phyloP scores from a whole-genome alignment of 108 stramenopile genomes.

The Cylindrotheca closterium region DNA sequence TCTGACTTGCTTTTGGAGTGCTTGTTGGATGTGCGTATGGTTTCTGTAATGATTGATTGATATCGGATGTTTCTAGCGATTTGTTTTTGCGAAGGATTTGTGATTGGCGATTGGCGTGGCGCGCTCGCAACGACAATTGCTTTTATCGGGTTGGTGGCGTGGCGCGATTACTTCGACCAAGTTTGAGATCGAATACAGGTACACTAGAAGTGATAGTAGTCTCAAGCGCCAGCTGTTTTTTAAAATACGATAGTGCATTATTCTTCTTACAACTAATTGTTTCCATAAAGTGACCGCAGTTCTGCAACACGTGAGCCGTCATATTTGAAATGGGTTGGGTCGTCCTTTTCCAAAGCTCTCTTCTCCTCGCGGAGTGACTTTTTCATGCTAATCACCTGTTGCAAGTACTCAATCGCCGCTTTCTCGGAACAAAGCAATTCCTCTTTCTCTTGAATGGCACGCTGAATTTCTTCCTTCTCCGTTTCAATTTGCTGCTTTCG shows the following conservation, averaged over 20 bases:
- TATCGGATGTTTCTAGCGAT: neutral
- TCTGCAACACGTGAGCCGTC: too few relatives aligned
- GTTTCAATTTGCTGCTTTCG: neutral
- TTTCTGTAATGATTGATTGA: neutral
- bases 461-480: conserved; percentile 11
- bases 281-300: neutral
- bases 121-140: neutral
- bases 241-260: neutral
- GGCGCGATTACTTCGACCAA: neutral
- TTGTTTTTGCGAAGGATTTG: neutral
- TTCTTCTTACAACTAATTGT: neutral
- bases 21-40: neutral
- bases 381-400: conserved; percentile 4
- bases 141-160: neutral
- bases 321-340: neutral
- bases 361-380: conserved; percentile 8
- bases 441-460: conserved; percentile 16
- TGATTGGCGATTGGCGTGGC: neutral
- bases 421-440: conserved; percentile 8
- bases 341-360: conserved; percentile 1
- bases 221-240: neutral
- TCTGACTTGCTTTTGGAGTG: neutral
- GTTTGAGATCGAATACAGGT: neutral
- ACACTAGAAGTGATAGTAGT: neutral
- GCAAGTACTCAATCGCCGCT: conserved; percentile 4